phyloP scores from a whole-genome alignment of 202 grass and related monocot genomes.

The Musa balbisiana region DNA sequence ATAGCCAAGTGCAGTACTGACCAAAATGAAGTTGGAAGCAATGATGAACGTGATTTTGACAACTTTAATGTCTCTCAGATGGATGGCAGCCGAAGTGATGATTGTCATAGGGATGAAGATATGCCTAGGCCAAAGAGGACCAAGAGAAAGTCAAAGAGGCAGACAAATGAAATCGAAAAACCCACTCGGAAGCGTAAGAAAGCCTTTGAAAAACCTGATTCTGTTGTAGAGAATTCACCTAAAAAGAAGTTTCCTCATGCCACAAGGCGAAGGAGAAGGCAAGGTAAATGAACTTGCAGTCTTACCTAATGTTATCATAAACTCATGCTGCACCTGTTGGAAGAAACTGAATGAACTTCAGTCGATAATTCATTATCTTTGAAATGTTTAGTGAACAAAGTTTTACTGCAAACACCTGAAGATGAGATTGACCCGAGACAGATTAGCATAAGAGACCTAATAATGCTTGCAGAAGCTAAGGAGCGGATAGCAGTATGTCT shows the following conservation, averaged over 20 bases:
- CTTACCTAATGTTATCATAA: neutral
- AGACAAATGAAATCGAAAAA: slow-evolving; percentile 34
- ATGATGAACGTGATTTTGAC: slow-evolving; percentile 25
- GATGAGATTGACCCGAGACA: slow-evolving; percentile 50
- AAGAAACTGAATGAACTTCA: neutral
- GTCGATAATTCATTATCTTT: slow-evolving; percentile 10
- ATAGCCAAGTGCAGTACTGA: slow-evolving; percentile 15
- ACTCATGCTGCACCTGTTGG: neutral
- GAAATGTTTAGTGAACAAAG: slow-evolving; percentile 39
- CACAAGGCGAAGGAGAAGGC: slow-evolving; percentile 39
- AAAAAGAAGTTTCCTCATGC: slow-evolving; percentile 43
- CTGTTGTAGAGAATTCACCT: slow-evolving; percentile 18
- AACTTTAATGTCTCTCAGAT: slow-evolving; percentile 28
- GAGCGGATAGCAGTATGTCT: slow-evolving; percentile 41
- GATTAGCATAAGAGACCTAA: slow-evolving; percentile 62
- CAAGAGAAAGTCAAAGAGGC: slow-evolving; percentile 32
- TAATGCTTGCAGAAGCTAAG: slow-evolving; percentile 61
- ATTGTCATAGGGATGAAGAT: slow-evolving; percentile 34
- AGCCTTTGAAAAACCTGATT: slow-evolving; percentile 25
- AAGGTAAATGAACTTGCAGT: slow-evolving; percentile 31
- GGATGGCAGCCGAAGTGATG: slow-evolving; percentile 22
- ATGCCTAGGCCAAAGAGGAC: slow-evolving; percentile 27
- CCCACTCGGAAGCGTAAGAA: slow-evolving; percentile 22
- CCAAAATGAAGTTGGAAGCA: slow-evolving; percentile 21
- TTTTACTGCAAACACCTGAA: slow-evolving; percentile 50